Percentiles rank a stretch among this genome's conserved stretches.
Conservation (phyloP, 192 early-diverging fungal species). For the Coemansia sp. region DNA sequence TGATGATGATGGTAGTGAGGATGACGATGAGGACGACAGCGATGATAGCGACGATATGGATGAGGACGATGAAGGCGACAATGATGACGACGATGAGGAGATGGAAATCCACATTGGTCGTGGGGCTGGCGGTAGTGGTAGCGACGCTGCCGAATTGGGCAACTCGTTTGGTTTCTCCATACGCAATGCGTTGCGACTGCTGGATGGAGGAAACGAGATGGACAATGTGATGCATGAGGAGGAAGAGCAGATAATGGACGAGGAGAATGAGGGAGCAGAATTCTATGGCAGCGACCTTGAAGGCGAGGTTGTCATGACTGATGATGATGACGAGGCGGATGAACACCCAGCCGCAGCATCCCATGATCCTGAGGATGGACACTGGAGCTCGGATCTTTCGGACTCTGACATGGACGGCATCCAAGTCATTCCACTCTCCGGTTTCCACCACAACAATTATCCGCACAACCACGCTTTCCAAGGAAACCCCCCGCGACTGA, state of each 20-base stretch:
- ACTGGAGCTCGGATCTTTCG: constrained; percentile 37
- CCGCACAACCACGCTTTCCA: constrained; percentile 13
- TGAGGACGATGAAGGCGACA: constrained; percentile 47
- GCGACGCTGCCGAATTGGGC: constrained; percentile 28
- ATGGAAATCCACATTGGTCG: not conserved
- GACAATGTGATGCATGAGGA: constrained; percentile 21
- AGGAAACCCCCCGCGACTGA: not conserved
- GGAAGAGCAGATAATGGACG: constrained; percentile 58
- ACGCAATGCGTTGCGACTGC: constrained; percentile 33
- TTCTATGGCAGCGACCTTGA: constrained; percentile 62
- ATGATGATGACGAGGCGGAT: constrained; percentile 33
- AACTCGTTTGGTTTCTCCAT: constrained; percentile 28
- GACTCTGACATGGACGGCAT: constrained; percentile 23
- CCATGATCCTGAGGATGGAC: constrained; percentile 27
- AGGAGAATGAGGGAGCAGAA: constrained; percentile 59
- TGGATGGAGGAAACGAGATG: constrained; percentile 25
- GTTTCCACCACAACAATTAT: constrained; percentile 20
- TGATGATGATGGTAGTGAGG: constrained; percentile 53
- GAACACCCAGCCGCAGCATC: not conserved
- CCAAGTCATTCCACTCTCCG: constrained; percentile 17
- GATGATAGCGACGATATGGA: constrained; percentile 50
- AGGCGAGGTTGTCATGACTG: constrained; percentile 56
- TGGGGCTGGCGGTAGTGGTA: constrained; percentile 32
- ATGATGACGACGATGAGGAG: constrained; percentile 20
- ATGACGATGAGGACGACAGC: constrained; percentile 51